Base-by-base conservation (phyloP, 768 basidiomycete genomes). In the Hypholoma sublateritium region DNA sequence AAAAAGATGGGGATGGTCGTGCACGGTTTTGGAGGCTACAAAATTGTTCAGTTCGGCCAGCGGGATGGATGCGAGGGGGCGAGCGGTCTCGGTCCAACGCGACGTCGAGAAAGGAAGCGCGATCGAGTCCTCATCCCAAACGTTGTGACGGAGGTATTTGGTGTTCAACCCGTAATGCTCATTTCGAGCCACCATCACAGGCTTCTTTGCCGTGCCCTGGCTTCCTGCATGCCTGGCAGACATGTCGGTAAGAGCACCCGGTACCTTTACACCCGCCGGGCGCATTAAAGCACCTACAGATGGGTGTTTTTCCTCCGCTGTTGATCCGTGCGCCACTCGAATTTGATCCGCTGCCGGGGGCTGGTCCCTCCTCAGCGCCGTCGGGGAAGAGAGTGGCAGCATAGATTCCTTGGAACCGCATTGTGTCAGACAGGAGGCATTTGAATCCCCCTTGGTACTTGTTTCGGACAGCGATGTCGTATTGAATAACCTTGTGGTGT, bases 1-100 rank as follows among this genome's bases (percentile, higher is more conserved):
- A 60, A 83, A 80, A 0, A 80, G 61, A 1, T 71, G 32, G 0
- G 68, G 70, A 16, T 70, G 25, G 0, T 56, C 19, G 0, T 4
- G 0, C 4, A 79, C 68, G 0, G 75, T 79, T 0, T 50, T 3
- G 0, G 55, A 6, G 0, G 64, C 68, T 0, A 50, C 24, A 0
- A 41, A 32, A 28, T 77, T 68, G 3, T 50, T 13, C 0, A 64
- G 44, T 14, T 58, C 62, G 37, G 3, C 11, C 37, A 4, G 37
- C 7, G 25, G 25, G 7, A n/a, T 39, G 62, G 5, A 0, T 66
- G 63, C 0, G 25, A 71, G 34, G 0, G 64, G 66, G 0, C 1
- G 7, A 0, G 65, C 66, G 0, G 39, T 41, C 28, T 60, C 57
- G 0, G 67, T 43, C 65, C 66, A 69, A 2, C 65, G 59, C 1